A percentile compares a stretch with the other conserved stretches of the same genome.
phyloP scores from a whole-genome alignment of 495 filamentous ascomycete species.

The Neurospora sp. region DNA sequence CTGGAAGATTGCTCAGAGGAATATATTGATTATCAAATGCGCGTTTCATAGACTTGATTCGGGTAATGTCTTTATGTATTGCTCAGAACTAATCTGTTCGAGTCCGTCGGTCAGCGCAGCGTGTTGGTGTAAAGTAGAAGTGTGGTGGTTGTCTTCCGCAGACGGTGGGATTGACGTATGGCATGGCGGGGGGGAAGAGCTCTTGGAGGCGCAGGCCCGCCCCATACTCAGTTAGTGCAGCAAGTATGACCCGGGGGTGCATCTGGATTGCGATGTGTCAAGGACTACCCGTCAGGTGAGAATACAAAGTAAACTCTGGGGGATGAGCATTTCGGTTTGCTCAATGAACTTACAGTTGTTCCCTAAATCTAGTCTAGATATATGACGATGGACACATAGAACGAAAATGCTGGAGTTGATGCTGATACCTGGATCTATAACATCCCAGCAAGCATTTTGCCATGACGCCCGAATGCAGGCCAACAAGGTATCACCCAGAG shows the following conservation, averaged over 20 bases:
- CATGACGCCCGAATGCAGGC: neutral
- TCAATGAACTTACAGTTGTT: neutral
- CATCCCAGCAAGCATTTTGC: neutral
- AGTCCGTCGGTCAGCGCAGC: neutral
- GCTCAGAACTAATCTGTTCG: neutral
- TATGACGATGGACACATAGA: neutral
- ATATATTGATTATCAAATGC: neutral
- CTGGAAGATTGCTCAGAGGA: neutral
- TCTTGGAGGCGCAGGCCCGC: neutral
- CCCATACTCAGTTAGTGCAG: neutral
- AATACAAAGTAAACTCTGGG: neutral
- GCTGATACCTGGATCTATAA: neutral
- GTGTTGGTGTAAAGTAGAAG: neutral
- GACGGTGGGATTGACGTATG: slow-evolving; percentile 11
- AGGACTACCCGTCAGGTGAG: neutral
- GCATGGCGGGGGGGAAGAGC: slow-evolving; percentile 7
- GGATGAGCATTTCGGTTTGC: neutral
- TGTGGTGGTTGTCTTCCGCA: neutral
- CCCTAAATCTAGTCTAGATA: neutral
- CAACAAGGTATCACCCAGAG: neutral
- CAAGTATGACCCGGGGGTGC: neutral
- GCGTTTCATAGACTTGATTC: neutral
- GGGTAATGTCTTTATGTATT: neutral
- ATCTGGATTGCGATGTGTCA: neutral
- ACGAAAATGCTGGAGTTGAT: neutral